Evolutionary conservation across 768 basidiomycete genomes (phyloP).

Genomic region (Mycena galericulata): DNA sequence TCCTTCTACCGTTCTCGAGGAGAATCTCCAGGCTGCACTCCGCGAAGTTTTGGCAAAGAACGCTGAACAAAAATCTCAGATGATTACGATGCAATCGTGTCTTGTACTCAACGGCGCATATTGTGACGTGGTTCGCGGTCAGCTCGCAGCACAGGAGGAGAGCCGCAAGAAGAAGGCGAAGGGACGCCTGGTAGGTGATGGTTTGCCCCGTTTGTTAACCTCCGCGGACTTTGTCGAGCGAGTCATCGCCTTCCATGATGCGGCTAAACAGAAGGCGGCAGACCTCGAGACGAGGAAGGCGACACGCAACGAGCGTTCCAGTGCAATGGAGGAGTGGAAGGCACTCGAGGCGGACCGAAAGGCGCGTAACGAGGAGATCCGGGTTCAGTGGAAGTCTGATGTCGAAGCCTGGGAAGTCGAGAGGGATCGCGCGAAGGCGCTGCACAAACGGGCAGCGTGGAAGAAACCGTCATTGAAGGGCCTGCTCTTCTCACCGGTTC

Average conservation of each 20-base stretch:
- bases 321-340: background rate
- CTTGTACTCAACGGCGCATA: constrained; percentile 14
- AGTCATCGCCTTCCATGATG: background rate
- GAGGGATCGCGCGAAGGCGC: background rate
- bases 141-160: constrained; percentile 23
- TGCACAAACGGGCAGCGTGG: background rate
- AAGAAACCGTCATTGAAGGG: background rate
- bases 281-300: background rate
- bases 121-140: background rate
- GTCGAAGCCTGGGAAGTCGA: background rate
- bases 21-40: constrained; percentile 2
- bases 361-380: background rate
- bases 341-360: background rate
- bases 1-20: background rate
- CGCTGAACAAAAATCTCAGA: background rate
- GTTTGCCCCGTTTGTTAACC: background rate
- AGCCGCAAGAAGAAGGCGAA: constrained; percentile 21
- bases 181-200: background rate
- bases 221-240: background rate
- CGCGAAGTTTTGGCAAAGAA: background rate
- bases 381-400: background rate
- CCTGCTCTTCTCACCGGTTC: background rate
- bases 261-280: background rate
- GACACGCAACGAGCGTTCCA: background rate
- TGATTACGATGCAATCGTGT: constrained; percentile 13